Percentiles rank a stretch among this genome's conserved stretches.
Evolutionary conservation across 2,329 filamentous ascomycete species (phyloP).

Genomic region (Ophiostoma quercus): DNA sequence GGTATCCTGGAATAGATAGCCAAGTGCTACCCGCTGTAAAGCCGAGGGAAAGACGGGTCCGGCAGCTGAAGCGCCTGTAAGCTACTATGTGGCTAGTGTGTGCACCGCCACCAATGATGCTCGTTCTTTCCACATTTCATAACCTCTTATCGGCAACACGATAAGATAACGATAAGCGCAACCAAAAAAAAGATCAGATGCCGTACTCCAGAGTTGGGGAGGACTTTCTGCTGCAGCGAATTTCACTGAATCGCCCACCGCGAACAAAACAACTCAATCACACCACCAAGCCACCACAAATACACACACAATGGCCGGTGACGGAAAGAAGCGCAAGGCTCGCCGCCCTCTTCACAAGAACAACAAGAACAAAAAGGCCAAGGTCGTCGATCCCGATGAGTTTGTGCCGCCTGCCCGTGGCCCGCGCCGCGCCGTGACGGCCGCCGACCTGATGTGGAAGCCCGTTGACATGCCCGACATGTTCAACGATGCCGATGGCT

Average conservation of each 20-base stretch:
- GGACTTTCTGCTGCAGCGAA: background rate
- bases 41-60: constrained; percentile 1
- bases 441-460: constrained; percentile 52
- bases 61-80: background rate
- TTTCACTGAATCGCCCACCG: background rate
- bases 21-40: background rate
- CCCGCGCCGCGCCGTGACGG: constrained; percentile 41
- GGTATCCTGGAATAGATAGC: background rate
- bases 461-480: constrained; percentile 65
- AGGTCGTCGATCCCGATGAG: constrained; percentile 19
- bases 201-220: background rate
- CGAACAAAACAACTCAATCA: background rate
- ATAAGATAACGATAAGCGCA: constrained; percentile 12
- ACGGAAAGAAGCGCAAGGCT: constrained; percentile 16
- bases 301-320: background rate
- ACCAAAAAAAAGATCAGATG: constrained; percentile 1
- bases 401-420: constrained; percentile 9
- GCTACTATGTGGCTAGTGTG: background rate
- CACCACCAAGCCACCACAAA: background rate
- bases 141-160: background rate
- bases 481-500: constrained; percentile 85
- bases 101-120: constrained; percentile 8
- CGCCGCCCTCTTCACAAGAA: constrained; percentile 5
- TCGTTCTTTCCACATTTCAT: background rate
- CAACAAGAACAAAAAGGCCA: constrained; percentile 2